Evolutionary conservation across 768 basidiomycete species (phyloP).

Genomic region (Cystobasidium ongulense): DNA sequence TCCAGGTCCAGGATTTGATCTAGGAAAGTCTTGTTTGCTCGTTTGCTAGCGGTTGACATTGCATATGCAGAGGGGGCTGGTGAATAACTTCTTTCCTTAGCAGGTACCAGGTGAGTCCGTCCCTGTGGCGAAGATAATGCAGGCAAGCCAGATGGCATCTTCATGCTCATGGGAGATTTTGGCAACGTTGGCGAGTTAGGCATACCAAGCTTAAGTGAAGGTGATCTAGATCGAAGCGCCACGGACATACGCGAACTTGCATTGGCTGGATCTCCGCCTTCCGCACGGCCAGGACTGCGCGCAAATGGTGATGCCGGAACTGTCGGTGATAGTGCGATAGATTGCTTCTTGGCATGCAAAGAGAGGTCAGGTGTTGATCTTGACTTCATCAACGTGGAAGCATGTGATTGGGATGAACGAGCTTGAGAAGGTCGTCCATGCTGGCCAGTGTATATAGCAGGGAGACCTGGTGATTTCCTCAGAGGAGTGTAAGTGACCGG

Average conservation of each 20-base stretch:
- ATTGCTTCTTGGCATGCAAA: neutral
- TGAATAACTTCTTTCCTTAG: neutral
- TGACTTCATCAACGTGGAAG: neutral
- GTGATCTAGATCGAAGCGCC: neutral
- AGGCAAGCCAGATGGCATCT: neutral
- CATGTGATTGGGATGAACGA: too few relatives aligned
- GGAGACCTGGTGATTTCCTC: too few relatives aligned
- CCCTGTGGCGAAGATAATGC: neutral
- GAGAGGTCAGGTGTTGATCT: neutral
- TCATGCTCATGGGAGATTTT: neutral
- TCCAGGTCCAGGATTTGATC: neutral
- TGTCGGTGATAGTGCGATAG: neutral
- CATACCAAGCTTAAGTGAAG: neutral
- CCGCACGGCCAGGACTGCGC: neutral
- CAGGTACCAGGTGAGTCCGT: neutral
- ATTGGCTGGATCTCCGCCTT: neutral
- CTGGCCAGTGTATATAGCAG: too few relatives aligned
- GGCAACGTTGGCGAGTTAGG: neutral
- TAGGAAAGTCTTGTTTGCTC: neutral
- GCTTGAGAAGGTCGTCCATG: too few relatives aligned
- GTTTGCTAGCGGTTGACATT: neutral
- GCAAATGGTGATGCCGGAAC: neutral
- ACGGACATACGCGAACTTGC: neutral
- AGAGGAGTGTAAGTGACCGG: neutral
- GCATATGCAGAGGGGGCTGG: neutral